Conservation (phyloP, 2,329 filamentous ascomycete species). For the Tolypocladium album region DNA sequence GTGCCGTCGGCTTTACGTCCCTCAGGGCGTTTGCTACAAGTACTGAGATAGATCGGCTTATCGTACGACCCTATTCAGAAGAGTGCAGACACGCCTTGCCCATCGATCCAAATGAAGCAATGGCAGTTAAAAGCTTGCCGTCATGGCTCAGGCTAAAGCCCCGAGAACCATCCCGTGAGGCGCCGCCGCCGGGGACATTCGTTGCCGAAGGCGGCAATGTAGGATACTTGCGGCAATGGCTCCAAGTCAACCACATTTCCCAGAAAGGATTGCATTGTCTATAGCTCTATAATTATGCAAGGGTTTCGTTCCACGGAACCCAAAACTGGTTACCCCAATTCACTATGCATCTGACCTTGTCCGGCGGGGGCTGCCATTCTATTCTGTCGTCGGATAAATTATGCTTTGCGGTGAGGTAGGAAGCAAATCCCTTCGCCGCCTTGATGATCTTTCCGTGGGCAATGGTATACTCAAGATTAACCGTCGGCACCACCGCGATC, state of each 20-base stretch:
- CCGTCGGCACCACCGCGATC: constrained; percentile 43
- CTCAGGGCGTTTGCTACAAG: too few species aligned
- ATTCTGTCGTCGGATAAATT: constrained; percentile 17
- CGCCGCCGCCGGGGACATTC: too few species aligned
- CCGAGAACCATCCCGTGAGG: too few species aligned
- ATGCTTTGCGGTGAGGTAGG: constrained; percentile 14
- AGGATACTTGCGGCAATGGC: too few species aligned
- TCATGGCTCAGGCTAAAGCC: too few species aligned
- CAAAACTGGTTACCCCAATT: constrained; percentile 28
- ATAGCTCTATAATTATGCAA: neutral
- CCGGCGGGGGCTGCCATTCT: constrained; percentile 34
- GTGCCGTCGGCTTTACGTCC: too few species aligned
- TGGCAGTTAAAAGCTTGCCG: too few species aligned
- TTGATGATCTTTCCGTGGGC: constrained; percentile 34
- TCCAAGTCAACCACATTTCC: neutral
- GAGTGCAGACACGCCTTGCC: too few species aligned
- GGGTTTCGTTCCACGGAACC: constrained; percentile 21
- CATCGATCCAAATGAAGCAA: too few species aligned
- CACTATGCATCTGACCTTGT: constrained; percentile 36
- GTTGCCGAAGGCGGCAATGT: too few species aligned
- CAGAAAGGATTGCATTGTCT: neutral
- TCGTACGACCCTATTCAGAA: too few species aligned
- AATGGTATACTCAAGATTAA: constrained; percentile 45
- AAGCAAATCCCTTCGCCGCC: constrained; percentile 35
- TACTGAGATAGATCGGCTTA: too few species aligned